Conservation (phyloP, 192 early-diverging fungal species). For the Coemansia asiatica region DNA sequence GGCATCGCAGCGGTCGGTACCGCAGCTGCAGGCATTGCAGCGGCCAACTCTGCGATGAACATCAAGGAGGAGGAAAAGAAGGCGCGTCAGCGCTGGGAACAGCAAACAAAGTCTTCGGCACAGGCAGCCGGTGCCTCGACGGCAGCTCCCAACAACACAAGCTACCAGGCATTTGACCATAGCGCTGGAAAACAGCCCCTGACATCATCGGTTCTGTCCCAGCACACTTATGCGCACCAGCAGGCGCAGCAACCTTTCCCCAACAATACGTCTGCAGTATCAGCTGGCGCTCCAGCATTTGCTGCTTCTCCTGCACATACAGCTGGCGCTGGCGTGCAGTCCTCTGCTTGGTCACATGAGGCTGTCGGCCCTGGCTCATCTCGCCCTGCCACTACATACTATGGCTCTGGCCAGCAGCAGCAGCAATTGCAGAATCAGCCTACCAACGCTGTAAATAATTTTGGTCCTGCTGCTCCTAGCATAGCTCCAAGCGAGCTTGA, state of each 20-base stretch:
- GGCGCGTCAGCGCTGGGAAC: slow-evolving; percentile 6
- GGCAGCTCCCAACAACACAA: neutral
- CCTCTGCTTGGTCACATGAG: slow-evolving; percentile 15
- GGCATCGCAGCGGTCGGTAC: slow-evolving; percentile 6
- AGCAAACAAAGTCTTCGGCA: neutral
- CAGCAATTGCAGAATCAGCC: neutral
- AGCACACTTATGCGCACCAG: slow-evolving; percentile 10
- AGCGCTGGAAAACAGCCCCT: slow-evolving; percentile 25
- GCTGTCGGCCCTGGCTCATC: neutral
- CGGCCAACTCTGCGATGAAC: neutral
- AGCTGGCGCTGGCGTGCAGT: slow-evolving; percentile 9
- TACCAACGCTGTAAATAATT: neutral
- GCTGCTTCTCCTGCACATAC: slow-evolving; percentile 5
- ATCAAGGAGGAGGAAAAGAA: neutral
- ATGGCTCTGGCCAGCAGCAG: neutral
- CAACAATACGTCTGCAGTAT: slow-evolving; percentile 8
- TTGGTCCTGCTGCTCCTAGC: neutral
- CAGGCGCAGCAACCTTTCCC: neutral
- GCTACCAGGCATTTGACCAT: slow-evolving; percentile 39
- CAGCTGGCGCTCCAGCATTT: slow-evolving; percentile 7
- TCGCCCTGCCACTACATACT: slow-evolving; percentile 5
- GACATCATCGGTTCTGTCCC: slow-evolving; percentile 35
- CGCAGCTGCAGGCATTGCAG: neutral
- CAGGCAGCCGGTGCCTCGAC: neutral
- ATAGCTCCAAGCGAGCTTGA: slow-evolving; percentile 7